These are phyloP conservation scores for Kodamaea derodonti DNA, from an alignment of 1,139 yeast species.

Conservation along the genomic window DNA sequence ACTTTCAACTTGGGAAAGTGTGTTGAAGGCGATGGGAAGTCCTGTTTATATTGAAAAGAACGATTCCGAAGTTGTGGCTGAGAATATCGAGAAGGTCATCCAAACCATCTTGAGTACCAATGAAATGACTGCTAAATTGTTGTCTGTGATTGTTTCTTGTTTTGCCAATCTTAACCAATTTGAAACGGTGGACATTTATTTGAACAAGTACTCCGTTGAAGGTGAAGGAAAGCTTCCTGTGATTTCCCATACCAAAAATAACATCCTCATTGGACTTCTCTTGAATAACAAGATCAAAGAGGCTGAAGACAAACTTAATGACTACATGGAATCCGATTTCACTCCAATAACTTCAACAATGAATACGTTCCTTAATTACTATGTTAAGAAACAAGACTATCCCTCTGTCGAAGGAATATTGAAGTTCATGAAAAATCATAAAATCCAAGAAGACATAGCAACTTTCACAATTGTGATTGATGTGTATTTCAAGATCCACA, in stretches of 20 bases:
- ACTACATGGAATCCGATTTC: constrained; percentile 20
- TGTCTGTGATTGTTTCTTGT: constrained; percentile 32
- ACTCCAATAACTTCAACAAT: constrained; percentile 33
- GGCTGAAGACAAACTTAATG: constrained; percentile 34
- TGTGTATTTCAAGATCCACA: constrained; percentile 47
- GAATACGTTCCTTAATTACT: constrained; percentile 34
- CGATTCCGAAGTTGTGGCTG: constrained; percentile 15
- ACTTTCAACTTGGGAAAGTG: constrained; percentile 33
- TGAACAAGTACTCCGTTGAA: constrained; percentile 18
- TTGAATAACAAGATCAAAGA: constrained; percentile 26
- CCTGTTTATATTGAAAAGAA: constrained; percentile 20
- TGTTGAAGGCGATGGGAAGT: constrained; percentile 35
- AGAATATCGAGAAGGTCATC: constrained; percentile 27
- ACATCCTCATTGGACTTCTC: constrained; percentile 33
- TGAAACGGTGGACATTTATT: constrained; percentile 29
- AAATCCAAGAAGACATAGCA: constrained; percentile 57
- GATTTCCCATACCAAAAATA: constrained; percentile 31
- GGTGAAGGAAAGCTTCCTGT: constrained; percentile 19
- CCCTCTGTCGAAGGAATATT: constrained; percentile 39
- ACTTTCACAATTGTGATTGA: constrained; percentile 66
- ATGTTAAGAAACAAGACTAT: constrained; percentile 29
- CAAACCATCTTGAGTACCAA: constrained; percentile 26
- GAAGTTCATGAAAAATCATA: constrained; percentile 32
- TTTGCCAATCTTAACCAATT: constrained; percentile 34
- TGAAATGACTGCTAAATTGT: constrained; percentile 24